Percentiles rank a stretch among this genome's conserved stretches.
Conservation (phyloP, 768 basidiomycete species). For the Boletus rufocinnamomeus region DNA sequence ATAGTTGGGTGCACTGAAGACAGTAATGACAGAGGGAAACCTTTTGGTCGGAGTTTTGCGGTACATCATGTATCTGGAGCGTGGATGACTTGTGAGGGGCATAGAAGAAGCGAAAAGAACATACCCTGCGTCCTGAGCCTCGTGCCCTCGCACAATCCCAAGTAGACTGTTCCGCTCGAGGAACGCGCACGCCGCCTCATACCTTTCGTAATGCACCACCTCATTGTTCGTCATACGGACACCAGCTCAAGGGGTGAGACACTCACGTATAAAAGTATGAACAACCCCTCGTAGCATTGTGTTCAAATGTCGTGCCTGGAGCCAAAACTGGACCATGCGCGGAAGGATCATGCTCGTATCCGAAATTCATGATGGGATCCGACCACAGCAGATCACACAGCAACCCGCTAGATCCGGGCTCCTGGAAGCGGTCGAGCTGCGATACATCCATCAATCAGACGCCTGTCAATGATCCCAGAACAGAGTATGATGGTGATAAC, state of each 20-base stretch:
- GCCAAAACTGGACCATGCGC: slow-evolving; percentile 54
- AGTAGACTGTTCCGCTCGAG: slow-evolving; percentile 88
- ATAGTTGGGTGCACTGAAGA: slow-evolving; percentile 98
- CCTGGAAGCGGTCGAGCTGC: slow-evolving; percentile 89
- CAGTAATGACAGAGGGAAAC: slow-evolving; percentile 97
- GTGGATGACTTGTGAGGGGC: neutral
- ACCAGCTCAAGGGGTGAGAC: neutral
- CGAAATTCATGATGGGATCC: slow-evolving; percentile 89
- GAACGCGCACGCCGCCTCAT: slow-evolving; percentile 93
- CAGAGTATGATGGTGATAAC: neutral
- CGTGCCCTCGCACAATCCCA: slow-evolving; percentile 94
- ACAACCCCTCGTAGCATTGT: slow-evolving; percentile 88
- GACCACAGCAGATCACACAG: slow-evolving; percentile 97
- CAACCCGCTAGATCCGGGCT: slow-evolving; percentile 89
- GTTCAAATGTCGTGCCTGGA: slow-evolving; percentile 62
- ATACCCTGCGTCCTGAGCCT: slow-evolving; percentile 96
- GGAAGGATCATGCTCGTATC: slow-evolving; percentile 67
- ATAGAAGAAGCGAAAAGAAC: slow-evolving; percentile 21
- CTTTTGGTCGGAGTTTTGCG: slow-evolving; percentile 93
- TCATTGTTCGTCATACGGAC: slow-evolving; percentile 3
- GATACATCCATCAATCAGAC: slow-evolving; percentile 12
- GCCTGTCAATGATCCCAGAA: neutral
- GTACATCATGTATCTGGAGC: slow-evolving; percentile 83
- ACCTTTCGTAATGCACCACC: slow-evolving; percentile 42
- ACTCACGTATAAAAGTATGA: slow-evolving; percentile 91